Base-by-base conservation (phyloP, 169 alveolate genomes). In the Eimeria tenella region DNA sequence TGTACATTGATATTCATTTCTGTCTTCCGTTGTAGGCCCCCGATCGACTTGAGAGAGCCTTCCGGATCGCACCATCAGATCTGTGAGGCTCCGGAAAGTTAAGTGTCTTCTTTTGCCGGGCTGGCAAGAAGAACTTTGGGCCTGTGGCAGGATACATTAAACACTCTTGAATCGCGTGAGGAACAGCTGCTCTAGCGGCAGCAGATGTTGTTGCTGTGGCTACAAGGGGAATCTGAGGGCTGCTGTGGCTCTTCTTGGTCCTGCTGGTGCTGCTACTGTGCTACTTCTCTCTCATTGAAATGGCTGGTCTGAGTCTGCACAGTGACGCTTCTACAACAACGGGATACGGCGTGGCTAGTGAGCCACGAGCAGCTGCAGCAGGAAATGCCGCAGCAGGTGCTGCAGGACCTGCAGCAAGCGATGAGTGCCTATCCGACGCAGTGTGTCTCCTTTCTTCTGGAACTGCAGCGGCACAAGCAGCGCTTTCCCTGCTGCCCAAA, bases 401-500 rank as follows among this genome's bases (percentile, higher is more conserved):
- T 25, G 83, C 83, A 73, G 83, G 55, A 73, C 0, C 52, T n/a
- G 83, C 0, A 31, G 52, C 83, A 31, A 5, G 21, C 10, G 56
- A 73, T 6, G 83, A 25, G 1, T 73, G 56, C 23, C 83, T 73
- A 5, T 73, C 23, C 15, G 83, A 73, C 56, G 83, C 83, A 11
- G 19, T 73, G 58, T 31, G 83, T 31, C 83, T 73, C 83, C 83
- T 73, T 9, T 73, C 83, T 25, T 73, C 83, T 5, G 17, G 9
- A 11, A 73, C 83, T 15, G 83, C 83, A 73, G 83, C 83, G 23
- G 83, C 83, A 9, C 56, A 49, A 31, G 83, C 83, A 73, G 83
- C 83, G 11, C 58, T n/a, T 49, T 17, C 11, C 13, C 83, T 73
- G 21, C 83, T 73, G 52, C 83, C 83, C 23, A 6, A 49, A n/a